Evolutionary conservation across 352 stramenopile genomes (phyloP), one percentile per base, ranked within the genome.

Genomic region (Phytophthora multivora): DNA sequence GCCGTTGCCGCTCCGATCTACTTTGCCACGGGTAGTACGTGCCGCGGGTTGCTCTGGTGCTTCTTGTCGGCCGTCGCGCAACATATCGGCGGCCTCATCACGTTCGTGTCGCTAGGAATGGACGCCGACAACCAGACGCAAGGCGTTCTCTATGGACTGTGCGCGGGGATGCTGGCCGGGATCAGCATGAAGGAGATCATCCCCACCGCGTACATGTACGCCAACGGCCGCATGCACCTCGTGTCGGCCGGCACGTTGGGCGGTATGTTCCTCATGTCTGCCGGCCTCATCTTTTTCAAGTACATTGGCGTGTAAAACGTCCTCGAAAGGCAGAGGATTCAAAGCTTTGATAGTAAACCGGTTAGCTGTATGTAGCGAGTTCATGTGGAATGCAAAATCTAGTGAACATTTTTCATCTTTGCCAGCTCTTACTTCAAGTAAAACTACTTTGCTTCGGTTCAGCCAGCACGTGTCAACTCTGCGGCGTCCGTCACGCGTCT

Each of bases 1-100:
- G 97, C 93, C 25, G 95, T 99, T 4, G 92, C 96, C 5, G 78
- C 98, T 7, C 96, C 97, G 7, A 97, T 99, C 43, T 99, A 98
- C 78, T 99, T 98, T 62, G 94, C 96, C 3, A 99, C 97, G 15
- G 95, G 95, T 9, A 97, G 90, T 45, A 85, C 91, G 7, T 93
- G 84, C 59, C 97, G 97, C 16, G 97, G 91, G 3, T 97, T 99
- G 69, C 72, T 96, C 42, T 98, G 93, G 94, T 97, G 91, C 30
- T 75, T 93, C 18, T 64, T 98, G 39, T 97, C 88, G 0, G 95
- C 95, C 10, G 16, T 97, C 9, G 92, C 92, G 13, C 95, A 98
- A 74, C 87, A 93, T 1, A 59, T 98, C 13, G 96, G 90, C 1
- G 96, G 90, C 1, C 35, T 95, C 15, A 68, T 99, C 13, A 94